Conservation (phyloP, 768 basidiomycete species). For the Collybia nuda region DNA sequence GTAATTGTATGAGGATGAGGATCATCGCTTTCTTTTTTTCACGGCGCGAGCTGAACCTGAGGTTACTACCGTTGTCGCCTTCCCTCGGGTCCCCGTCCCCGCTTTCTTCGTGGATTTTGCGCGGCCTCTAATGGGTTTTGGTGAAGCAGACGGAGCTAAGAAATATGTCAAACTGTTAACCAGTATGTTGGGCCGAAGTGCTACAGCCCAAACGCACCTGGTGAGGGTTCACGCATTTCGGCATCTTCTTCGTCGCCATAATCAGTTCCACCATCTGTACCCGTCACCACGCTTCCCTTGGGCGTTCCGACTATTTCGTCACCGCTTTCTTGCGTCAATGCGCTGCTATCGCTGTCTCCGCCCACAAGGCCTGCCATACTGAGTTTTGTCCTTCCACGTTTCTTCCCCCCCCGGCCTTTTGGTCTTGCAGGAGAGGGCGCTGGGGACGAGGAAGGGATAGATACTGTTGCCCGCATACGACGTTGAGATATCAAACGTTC, state of each 20-base stretch:
- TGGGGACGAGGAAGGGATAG: slow-evolving; percentile 62
- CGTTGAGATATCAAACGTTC: slow-evolving; percentile 62
- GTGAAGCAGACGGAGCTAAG: slow-evolving; percentile 33
- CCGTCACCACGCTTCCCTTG: slow-evolving; percentile 66
- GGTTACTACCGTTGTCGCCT: slow-evolving; percentile 28
- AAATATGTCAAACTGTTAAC: background rate
- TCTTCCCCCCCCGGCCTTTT: slow-evolving; percentile 29
- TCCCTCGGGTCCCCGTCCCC: slow-evolving; percentile 17
- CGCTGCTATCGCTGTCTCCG: slow-evolving; percentile 85
- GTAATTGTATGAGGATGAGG: background rate
- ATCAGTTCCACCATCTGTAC: slow-evolving; percentile 70
- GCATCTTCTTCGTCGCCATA: slow-evolving; percentile 66
- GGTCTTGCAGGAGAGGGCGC: slow-evolving; percentile 33
- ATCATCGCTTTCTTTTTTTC: slow-evolving; percentile 49
- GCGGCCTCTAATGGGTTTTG: slow-evolving; percentile 35
- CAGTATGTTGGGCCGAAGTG: background rate
- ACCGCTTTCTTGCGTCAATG: slow-evolving; percentile 78
- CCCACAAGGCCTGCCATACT: slow-evolving; percentile 74
- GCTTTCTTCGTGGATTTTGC: slow-evolving; percentile 30
- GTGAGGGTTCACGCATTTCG: slow-evolving; percentile 59
- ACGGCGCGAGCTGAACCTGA: slow-evolving; percentile 32
- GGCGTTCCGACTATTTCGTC: slow-evolving; percentile 68
- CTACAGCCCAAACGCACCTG: slow-evolving; percentile 40
- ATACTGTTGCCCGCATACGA: slow-evolving; percentile 63
- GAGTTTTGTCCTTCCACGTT: slow-evolving; percentile 50